Evolutionary conservation across 768 basidiomycete genomes (phyloP).

Genomic region (Termitomyces sp.): DNA sequence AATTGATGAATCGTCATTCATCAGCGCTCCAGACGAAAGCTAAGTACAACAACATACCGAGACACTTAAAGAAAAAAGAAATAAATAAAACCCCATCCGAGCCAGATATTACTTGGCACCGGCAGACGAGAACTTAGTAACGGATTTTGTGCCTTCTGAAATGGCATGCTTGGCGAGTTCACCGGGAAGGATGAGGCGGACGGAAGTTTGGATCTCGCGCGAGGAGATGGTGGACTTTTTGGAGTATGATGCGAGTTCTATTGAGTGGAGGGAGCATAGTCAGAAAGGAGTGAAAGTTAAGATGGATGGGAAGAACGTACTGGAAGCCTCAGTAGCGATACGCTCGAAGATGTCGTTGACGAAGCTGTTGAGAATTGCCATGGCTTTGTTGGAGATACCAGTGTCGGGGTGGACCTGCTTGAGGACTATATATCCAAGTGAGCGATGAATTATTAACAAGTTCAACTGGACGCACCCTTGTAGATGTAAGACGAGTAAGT

Average conservation of each 20-base stretch:
- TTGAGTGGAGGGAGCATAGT: neutral
- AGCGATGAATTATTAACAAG: neutral
- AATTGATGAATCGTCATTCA: neutral
- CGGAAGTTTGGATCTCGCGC: slow-evolving; percentile 96
- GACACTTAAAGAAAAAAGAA: slow-evolving; percentile 2
- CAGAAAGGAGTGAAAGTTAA: no score
- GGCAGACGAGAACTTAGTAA: slow-evolving; percentile 59
- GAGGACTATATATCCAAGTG: slow-evolving; percentile 54
- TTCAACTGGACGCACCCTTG: slow-evolving; percentile 52
- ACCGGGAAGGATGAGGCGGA: slow-evolving; percentile 93
- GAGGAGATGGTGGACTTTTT: slow-evolving; percentile 99
- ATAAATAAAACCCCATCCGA: neutral
- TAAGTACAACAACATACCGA: slow-evolving; percentile 1
- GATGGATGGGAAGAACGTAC: slow-evolving; percentile 36
- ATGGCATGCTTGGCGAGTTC: slow-evolving; percentile 99
- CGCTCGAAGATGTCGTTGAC: slow-evolving; percentile 95
- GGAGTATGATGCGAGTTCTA: slow-evolving; percentile 95
- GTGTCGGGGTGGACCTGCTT: slow-evolving; percentile 98
- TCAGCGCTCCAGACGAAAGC: no score
- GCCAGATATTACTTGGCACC: slow-evolving; percentile 43
- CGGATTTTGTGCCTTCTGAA: slow-evolving; percentile 79
- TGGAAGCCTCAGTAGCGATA: slow-evolving; percentile 86
- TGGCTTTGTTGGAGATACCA: slow-evolving; percentile 97
- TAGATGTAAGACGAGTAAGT: slow-evolving; percentile 95
- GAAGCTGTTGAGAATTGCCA: slow-evolving; percentile 90